A percentile compares a stretch with the other conserved stretches of the same genome.
Conservation (phyloP, 129 eudicot genomes). For the Erigeron canadensis region DNA sequence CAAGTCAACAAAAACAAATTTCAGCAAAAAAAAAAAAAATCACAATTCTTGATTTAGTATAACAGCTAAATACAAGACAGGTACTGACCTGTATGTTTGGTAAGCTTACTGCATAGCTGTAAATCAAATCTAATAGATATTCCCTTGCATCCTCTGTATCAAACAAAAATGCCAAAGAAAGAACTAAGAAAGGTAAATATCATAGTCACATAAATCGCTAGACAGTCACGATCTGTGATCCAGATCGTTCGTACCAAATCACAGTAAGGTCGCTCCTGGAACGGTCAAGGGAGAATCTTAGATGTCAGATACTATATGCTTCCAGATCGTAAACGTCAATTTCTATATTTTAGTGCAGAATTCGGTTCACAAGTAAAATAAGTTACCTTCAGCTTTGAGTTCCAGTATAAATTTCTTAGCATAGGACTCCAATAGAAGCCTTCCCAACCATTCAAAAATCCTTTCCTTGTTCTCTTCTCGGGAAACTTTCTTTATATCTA, state of each 20-base stretch:
- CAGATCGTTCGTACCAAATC: too few species aligned
- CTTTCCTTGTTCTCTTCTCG: constrained; percentile 41
- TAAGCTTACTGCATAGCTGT: constrained; percentile 52
- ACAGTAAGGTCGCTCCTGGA: too few species aligned
- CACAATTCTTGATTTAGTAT: constrained; percentile 30
- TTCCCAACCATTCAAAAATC: constrained; percentile 71
- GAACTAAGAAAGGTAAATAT: not conserved
- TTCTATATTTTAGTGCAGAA: constrained; percentile 2
- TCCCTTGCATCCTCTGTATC: constrained; percentile 52
- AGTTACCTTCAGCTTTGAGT: constrained; percentile 56
- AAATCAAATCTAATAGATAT: constrained; percentile 58
- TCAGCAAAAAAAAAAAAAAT: constrained; percentile 9
- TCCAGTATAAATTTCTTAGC: constrained; percentile 53
- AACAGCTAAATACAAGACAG: constrained; percentile 49
- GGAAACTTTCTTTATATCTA: constrained; percentile 68
- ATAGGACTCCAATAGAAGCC: constrained; percentile 56
- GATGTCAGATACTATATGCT: not conserved
- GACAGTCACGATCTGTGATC: not conserved
- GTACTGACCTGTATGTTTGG: constrained; percentile 72
- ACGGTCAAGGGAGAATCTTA: too few species aligned
- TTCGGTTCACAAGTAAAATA: not conserved
- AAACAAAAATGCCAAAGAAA: constrained; percentile 11
- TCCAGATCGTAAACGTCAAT: constrained; percentile 10
- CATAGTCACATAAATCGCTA: constrained; percentile 4
- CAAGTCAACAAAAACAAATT: not conserved